A percentile compares a stretch with the other conserved stretches of the same genome.
These are phyloP conservation scores for Hericium erinaceus DNA, from an alignment of 768 basidiomycete species.

Conservation along the genomic window DNA sequence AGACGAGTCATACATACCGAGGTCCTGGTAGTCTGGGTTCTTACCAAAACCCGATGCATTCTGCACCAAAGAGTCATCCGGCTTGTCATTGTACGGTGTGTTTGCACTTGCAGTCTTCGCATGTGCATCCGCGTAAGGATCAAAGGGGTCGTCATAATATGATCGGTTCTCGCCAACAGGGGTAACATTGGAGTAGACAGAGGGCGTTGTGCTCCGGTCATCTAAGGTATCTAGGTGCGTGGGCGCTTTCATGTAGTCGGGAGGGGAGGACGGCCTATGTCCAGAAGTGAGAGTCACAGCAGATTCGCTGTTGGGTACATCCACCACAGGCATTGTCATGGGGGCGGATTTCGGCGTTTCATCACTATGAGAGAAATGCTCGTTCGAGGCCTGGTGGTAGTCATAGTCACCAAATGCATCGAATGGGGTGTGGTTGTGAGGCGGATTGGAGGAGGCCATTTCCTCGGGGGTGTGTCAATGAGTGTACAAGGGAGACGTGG, in stretches of 20 bases:
- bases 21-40: background rate
- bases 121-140: conserved; percentile 5
- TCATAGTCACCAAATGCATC: background rate
- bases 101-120: background rate
- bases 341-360: too few relatives aligned
- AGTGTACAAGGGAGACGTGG: background rate
- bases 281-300: background rate
- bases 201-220: too few relatives aligned
- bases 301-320: background rate
- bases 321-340: background rate
- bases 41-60: background rate
- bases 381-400: background rate
- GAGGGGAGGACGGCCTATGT: background rate
- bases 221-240: too few relatives aligned
- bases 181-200: too few relatives aligned
- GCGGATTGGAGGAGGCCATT: background rate
- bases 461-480: background rate
- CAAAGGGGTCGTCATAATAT: background rate
- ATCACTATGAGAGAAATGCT: background rate
- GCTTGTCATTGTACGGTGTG: background rate
- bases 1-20: background rate
- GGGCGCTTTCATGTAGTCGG: background rate
- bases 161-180: too few relatives aligned
- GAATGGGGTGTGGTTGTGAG: background rate
- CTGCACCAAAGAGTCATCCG: background rate